Base-by-base conservation (phyloP, 371 early-diverging fungal species). In the Mortierella sp. region DNA sequence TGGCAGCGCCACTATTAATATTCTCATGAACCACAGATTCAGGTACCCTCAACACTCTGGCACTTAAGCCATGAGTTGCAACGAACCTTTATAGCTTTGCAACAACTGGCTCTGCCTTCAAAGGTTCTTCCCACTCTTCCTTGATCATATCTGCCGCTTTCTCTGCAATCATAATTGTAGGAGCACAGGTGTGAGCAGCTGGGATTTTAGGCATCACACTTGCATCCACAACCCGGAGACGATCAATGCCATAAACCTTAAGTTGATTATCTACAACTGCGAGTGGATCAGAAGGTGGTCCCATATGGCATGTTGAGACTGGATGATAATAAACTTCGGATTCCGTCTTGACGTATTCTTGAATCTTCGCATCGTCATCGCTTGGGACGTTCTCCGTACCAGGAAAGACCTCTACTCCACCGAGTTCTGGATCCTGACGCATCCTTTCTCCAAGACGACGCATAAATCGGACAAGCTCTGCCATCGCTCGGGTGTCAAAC, bases 241-340 rank as follows among this genome's bases (percentile, higher is more conserved):
- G 65, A 7, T 78, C 80, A 43, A 83, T 72, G 8, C 85, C 84
- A 53, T 83, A 65, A 16, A 85, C 84, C 36, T 73, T 76, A 59
- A 85, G 53, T 0, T 74, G 77, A 0, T 74, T 43, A 50, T 85
- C 85, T 5, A 84, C 87, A 0, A 85, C 85, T 4, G 83, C 84
- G 47, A 67, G 5, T 0, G 78, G 81, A 33, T 85, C 82, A 15
- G 69, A 63, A 4, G 70, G 32, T 2, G 74, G 73, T 9, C 85
- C 85, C 85, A 87, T 62, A 62, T 45, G 62, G 69, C 82, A 81
- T 0, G 82, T 81, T 15, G 67, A 58, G 1, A 70, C 69, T 3
- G 82, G 76, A 36, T 81, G 82, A 43, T 76, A 81, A 41, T 65
- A 72, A 21, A 40, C 43, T 1, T 68, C 45, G n/a, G 62, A 59